Percentiles rank a stretch among this genome's conserved stretches.
These are phyloP conservation scores for Pyrenula aspistea DNA, from an alignment of 495 filamentous ascomycete species.

Conservation along the genomic window DNA sequence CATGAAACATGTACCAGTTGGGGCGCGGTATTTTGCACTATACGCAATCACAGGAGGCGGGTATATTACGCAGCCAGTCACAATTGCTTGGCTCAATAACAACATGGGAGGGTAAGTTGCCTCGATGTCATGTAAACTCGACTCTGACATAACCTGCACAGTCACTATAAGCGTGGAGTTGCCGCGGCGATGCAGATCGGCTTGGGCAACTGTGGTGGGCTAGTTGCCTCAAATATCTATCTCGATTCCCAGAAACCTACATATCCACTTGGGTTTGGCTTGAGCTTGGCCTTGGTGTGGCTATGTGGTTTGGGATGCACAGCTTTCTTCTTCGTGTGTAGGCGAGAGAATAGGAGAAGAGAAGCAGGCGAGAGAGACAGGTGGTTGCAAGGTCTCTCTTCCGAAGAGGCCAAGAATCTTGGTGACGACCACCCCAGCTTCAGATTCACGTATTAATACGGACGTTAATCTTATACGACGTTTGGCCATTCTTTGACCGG, in stretches of 20 bases:
- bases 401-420: slow-evolving; percentile 39
- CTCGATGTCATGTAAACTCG: not conserved
- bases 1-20: slow-evolving; percentile 20
- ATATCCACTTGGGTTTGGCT: slow-evolving; percentile 37
- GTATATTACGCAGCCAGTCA: slow-evolving; percentile 31
- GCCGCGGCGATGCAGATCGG: slow-evolving; percentile 37
- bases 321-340: slow-evolving; percentile 29
- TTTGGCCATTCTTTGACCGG: no score
- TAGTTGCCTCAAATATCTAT: slow-evolving; percentile 43
- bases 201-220: slow-evolving; percentile 39
- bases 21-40: slow-evolving; percentile 35
- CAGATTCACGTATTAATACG: slow-evolving; percentile 32
- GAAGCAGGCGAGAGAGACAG: slow-evolving; percentile 39
- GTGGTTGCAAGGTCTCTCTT: slow-evolving; percentile 21
- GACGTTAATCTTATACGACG: no score
- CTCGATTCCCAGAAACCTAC: slow-evolving; percentile 30
- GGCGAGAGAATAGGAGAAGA: slow-evolving; percentile 42
- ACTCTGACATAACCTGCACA: not conserved
- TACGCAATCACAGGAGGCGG: slow-evolving; percentile 35
- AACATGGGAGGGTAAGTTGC: slow-evolving; percentile 27
- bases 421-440: slow-evolving; percentile 50
- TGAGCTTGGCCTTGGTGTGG: slow-evolving; percentile 35
- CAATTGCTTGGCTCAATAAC: slow-evolving; percentile 40
- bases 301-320: slow-evolving; percentile 29
- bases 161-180: slow-evolving; percentile 46